These are phyloP conservation scores for Trypanosoma brucei DNA, from an alignment of 208 protist species.

Conservation along the genomic window DNA sequence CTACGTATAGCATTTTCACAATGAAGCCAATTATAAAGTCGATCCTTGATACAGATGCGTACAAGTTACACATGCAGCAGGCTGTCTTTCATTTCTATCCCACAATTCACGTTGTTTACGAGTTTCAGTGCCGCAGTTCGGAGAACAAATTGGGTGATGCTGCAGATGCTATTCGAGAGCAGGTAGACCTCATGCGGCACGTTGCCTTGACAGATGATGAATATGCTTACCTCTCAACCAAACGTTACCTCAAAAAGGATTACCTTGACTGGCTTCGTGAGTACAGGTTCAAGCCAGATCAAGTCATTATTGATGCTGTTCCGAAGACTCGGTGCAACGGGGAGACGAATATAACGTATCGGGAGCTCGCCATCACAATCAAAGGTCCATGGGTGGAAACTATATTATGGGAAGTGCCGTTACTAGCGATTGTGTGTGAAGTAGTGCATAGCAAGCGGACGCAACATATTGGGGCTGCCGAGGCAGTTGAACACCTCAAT, in stretches of 20 bases:
- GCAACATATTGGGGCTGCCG: conserved; percentile 31
- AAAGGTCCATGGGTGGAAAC: conserved; percentile 83
- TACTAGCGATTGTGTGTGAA: conserved; percentile 81
- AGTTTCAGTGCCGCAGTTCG: conserved; percentile 76
- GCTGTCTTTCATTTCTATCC: conserved; percentile 74
- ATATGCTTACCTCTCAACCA: conserved; percentile 55
- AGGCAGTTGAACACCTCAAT: conserved; percentile 49
- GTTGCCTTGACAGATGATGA: conserved; percentile 60
- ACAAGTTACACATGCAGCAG: conserved; percentile 90
- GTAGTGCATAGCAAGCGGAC: conserved; percentile 54
- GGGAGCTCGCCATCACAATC: conserved; percentile 54
- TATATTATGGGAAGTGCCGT: conserved; percentile 85
- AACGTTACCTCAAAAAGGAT: conserved; percentile 67
- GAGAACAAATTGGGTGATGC: conserved; percentile 70
- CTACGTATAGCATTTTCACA: not conserved
- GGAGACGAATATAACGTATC: conserved; percentile 33
- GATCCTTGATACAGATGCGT: conserved; percentile 84
- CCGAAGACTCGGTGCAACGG: conserved; percentile 16
- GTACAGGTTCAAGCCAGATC: conserved; percentile 78
- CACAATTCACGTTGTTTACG: conserved; percentile 39
- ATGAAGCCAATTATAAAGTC: conserved; percentile 63
- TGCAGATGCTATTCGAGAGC: conserved; percentile 47
- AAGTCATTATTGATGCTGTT: conserved; percentile 55
- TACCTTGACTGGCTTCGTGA: conserved; percentile 72
- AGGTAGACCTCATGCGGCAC: conserved; percentile 43